A percentile compares a stretch with the other conserved stretches of the same genome.
Conservation (phyloP, 768 basidiomycete genomes). For the Boletellus emodensis region DNA sequence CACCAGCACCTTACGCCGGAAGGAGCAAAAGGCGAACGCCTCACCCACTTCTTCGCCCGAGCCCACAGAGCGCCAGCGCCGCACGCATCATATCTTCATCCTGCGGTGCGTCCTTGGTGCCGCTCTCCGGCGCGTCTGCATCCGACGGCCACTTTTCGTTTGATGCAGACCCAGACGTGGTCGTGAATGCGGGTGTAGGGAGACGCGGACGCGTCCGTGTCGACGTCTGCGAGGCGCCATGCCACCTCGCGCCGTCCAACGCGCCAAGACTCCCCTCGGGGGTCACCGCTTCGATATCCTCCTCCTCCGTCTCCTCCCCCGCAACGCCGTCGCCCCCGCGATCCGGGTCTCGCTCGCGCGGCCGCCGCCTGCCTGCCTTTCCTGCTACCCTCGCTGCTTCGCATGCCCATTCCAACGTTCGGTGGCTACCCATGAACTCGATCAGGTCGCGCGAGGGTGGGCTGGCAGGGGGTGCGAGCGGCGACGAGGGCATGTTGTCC, state of each 20-base stretch:
- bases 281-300: constrained; percentile 62
- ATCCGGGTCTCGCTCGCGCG: background rate
- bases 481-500: constrained; percentile 39
- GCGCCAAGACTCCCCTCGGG: constrained; percentile 50
- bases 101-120: constrained; percentile 26
- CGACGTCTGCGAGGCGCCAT: background rate
- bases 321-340: too few species aligned
- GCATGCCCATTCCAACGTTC: constrained; percentile 33
- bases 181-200: background rate
- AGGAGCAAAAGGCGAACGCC: background rate
- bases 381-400: constrained; percentile 47
- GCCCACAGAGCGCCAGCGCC: constrained; percentile 62
- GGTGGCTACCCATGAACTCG: constrained; percentile 26
- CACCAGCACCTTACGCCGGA: background rate
- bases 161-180: background rate
- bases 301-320: constrained; percentile 55
- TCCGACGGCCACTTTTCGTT: constrained; percentile 1
- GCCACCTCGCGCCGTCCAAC: constrained; percentile 41
- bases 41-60: constrained; percentile 30
- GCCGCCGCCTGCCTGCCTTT: constrained; percentile 33
- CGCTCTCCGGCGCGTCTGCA: background rate
- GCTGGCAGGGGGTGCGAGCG: constrained; percentile 39
- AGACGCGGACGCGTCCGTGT: constrained; percentile 4
- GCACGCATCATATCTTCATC: constrained; percentile 72
- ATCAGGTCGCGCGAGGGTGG: constrained; percentile 30